Percentiles rank a stretch among this genome's conserved stretches.
phyloP scores from a whole-genome alignment of 345 rosid genomes.

The Hypericum androsaemum region DNA sequence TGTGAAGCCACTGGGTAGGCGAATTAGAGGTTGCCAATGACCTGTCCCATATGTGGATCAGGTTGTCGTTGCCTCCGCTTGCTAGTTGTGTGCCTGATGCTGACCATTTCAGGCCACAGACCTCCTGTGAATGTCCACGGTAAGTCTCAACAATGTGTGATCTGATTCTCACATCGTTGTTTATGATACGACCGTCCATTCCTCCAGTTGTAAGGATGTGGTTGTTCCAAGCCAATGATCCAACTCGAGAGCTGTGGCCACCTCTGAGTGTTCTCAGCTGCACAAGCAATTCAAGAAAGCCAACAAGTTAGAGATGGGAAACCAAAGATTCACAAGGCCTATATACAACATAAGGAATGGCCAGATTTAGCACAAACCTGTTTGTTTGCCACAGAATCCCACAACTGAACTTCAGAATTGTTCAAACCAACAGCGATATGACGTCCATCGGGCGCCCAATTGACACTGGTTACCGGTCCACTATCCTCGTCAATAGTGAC shows the following conservation, averaged over 20 bases:
- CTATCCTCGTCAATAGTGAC: constrained; percentile 34
- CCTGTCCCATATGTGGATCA: constrained; percentile 45
- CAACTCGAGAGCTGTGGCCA: constrained; percentile 33
- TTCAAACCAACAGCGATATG: constrained; percentile 39
- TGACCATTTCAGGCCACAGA: constrained; percentile 50
- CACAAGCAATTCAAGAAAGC: neutral
- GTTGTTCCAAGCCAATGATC: constrained; percentile 45
- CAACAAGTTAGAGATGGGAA: neutral
- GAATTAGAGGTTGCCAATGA: constrained; percentile 31
- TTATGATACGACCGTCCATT: constrained; percentile 35
- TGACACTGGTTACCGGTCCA: constrained; percentile 45
- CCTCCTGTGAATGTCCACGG: constrained; percentile 39
- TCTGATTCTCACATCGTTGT: constrained; percentile 41
- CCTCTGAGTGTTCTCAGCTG: constrained; percentile 35
- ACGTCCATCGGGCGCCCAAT: constrained; percentile 46
- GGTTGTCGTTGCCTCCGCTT: constrained; percentile 42
- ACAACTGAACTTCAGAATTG: constrained; percentile 42
- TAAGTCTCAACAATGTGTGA: constrained; percentile 37
- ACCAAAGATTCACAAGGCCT: neutral
- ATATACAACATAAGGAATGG: too few relatives aligned
- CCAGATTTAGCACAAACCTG: constrained; percentile 10
- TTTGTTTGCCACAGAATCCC: constrained; percentile 32
- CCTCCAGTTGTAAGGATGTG: constrained; percentile 45
- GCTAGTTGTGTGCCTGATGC: constrained; percentile 44
- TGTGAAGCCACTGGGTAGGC: constrained; percentile 40